Conservation (phyloP, 2,329 filamentous ascomycete genomes). For the Nannizzia gypsea region DNA sequence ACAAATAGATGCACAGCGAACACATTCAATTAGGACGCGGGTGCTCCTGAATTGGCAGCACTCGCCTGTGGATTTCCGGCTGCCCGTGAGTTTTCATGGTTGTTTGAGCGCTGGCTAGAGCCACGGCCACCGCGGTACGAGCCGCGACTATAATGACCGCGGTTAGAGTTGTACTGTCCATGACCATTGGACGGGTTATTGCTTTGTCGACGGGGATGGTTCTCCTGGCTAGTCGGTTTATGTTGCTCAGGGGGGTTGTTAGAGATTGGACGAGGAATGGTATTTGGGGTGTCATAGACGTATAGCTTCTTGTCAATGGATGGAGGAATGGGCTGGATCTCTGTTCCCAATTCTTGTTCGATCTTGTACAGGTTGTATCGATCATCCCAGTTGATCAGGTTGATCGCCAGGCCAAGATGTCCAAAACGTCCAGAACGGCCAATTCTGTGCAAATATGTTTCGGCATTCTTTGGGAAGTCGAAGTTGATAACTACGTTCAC, state of each 20-base stretch:
- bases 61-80: slow-evolving; percentile 18
- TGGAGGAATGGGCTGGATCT: slow-evolving; percentile 90
- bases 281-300: slow-evolving; percentile 93
- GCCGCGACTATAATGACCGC: slow-evolving; percentile 26
- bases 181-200: slow-evolving; percentile 21
- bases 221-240: slow-evolving; percentile 14
- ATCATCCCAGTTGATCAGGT: slow-evolving; percentile 99
- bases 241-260: slow-evolving; percentile 35
- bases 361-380: slow-evolving; percentile 98
- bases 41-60: slow-evolving; percentile 8
- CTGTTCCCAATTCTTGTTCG: slow-evolving; percentile 89
- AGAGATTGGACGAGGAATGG: slow-evolving; percentile 71
- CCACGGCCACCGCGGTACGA: slow-evolving; percentile 35
- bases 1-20: not conserved
- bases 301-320: slow-evolving; percentile 97
- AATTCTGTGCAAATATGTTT: slow-evolving; percentile 96
- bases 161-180: slow-evolving; percentile 28
- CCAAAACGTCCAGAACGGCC: slow-evolving; percentile 95
- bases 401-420: slow-evolving; percentile 93
- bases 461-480: slow-evolving; percentile 97
- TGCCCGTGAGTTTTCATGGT: slow-evolving; percentile 23
- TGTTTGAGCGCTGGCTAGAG: slow-evolving; percentile 31
- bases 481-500: slow-evolving; percentile 99
- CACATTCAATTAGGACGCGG: slow-evolving; percentile 6
- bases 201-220: slow-evolving; percentile 11